A percentile compares a stretch with the other conserved stretches of the same genome.
These are phyloP conservation scores for Lachnellula cervina DNA, from an alignment of 2,329 filamentous ascomycete genomes.

Conservation along the genomic window DNA sequence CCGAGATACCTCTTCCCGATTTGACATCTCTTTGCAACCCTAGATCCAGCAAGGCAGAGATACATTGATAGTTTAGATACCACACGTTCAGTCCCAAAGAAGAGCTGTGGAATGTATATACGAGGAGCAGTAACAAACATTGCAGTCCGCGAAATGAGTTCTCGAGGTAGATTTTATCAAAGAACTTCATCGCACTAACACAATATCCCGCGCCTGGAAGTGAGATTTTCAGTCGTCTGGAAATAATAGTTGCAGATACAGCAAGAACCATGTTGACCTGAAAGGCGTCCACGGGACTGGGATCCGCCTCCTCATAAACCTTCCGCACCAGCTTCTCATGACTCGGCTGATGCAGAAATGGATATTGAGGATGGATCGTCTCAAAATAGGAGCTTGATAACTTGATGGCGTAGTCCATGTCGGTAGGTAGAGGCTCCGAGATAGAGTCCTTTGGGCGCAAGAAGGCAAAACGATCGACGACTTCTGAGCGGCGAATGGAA, in stretches of 20 bases:
- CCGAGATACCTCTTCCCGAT: slow-evolving; percentile 38
- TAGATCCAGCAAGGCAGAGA: slow-evolving; percentile 46
- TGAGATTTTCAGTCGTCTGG: slow-evolving; percentile 38
- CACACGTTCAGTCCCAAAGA: slow-evolving; percentile 46
- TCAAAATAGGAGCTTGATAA: slow-evolving; percentile 45
- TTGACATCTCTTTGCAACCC: slow-evolving; percentile 48
- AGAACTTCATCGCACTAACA: slow-evolving; percentile 41
- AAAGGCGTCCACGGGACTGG: slow-evolving; percentile 35
- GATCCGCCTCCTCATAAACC: slow-evolving; percentile 31
- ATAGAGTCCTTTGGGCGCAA: neutral
- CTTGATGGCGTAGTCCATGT: slow-evolving; percentile 36
- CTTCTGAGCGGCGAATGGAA: neutral
- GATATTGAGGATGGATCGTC: slow-evolving; percentile 44
- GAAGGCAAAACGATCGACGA: neutral
- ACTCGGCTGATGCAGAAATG: slow-evolving; percentile 43
- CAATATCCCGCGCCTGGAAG: slow-evolving; percentile 47
- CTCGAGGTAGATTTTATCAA: slow-evolving; percentile 44
- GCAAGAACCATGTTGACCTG: slow-evolving; percentile 51
- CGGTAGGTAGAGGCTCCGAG: slow-evolving; percentile 18
- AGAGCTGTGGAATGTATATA: slow-evolving; percentile 48
- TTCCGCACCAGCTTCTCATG: slow-evolving; percentile 35
- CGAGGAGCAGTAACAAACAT: slow-evolving; percentile 41
- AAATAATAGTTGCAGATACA: slow-evolving; percentile 42
- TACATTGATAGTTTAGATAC: slow-evolving; percentile 52
- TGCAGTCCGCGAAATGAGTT: slow-evolving; percentile 46